phyloP scores from a whole-genome alignment of 1,139 yeast species.

The Suhomyces bokatorum region DNA sequence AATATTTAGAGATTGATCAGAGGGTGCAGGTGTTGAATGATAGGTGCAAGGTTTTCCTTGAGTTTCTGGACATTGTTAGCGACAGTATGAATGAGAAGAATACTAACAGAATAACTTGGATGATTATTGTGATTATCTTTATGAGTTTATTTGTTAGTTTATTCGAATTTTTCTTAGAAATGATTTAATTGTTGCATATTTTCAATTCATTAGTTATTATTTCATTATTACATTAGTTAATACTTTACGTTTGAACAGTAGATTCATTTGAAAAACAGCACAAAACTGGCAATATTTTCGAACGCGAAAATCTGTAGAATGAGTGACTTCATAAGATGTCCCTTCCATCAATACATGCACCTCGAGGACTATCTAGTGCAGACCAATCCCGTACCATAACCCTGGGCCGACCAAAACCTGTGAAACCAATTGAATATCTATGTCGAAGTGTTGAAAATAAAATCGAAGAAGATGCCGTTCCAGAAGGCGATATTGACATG shows the following conservation, averaged over 20 bases:
- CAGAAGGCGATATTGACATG: conserved; percentile 52
- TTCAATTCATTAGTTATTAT: neutral
- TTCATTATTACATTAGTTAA: neutral
- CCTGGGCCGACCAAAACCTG: conserved; percentile 23
- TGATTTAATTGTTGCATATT: conserved; percentile 20
- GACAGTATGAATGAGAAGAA: conserved; percentile 93
- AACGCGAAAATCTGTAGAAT: neutral
- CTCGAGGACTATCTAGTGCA: conserved; percentile 34
- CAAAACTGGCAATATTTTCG: neutral
- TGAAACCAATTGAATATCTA: conserved; percentile 27
- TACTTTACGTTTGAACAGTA: neutral
- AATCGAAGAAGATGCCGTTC: conserved; percentile 30
- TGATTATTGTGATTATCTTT: conserved; percentile 81
- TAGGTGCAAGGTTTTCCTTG: conserved; percentile 89
- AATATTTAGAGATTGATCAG: conserved; percentile 91
- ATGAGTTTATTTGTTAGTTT: conserved; percentile 69
- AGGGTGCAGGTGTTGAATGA: conserved; percentile 91
- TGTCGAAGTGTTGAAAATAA: conserved; percentile 35
- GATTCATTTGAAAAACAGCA: neutral
- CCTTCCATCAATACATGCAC: conserved; percentile 50
- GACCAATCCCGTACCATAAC: conserved; percentile 37
- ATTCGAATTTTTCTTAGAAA: conserved; percentile 43
- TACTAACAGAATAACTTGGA: conserved; percentile 88
- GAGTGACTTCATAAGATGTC: conserved; percentile 16
- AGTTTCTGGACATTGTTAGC: conserved; percentile 87